Evolutionary conservation across 2,329 filamentous ascomycete species (phyloP).

Genomic region (Ceratocystis cubensis): DNA sequence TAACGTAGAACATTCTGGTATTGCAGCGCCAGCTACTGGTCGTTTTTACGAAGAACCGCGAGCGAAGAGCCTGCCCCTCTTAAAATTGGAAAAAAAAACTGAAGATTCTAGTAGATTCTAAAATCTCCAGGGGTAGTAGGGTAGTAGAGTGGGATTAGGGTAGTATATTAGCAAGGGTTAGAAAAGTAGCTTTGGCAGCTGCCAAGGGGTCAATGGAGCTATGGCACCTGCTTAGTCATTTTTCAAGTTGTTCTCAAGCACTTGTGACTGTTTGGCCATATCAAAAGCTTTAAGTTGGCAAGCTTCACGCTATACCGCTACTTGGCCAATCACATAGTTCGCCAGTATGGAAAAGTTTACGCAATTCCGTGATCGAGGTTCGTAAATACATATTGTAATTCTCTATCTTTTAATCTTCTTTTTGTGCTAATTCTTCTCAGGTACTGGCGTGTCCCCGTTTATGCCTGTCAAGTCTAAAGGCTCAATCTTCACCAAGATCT

Average conservation of each 20-base stretch:
- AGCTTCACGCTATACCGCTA: neutral
- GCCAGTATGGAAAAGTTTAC: slow-evolving; percentile 80
- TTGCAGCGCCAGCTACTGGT: too few relatives aligned
- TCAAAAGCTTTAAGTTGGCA: neutral
- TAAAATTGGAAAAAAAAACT: neutral
- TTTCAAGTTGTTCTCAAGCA: neutral
- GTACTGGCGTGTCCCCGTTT: slow-evolving; percentile 92
- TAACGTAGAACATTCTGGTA: neutral
- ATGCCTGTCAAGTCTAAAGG: slow-evolving; percentile 58
- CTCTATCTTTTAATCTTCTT: neutral
- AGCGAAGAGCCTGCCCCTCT: neutral
- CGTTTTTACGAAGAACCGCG: neutral
- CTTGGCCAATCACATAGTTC: neutral
- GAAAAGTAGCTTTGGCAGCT: neutral
- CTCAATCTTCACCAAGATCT: slow-evolving; percentile 47
- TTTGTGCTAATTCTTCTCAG: slow-evolving; percentile 35
- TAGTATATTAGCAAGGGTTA: neutral
- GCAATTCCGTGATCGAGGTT: slow-evolving; percentile 82
- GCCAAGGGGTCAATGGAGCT: neutral
- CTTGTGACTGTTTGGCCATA: neutral
- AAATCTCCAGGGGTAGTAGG: neutral
- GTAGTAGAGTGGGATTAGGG: neutral
- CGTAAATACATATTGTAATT: slow-evolving; percentile 11
- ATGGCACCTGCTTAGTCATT: neutral
- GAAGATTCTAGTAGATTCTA: slow-evolving; percentile 6